Base-by-base conservation (phyloP, 1,284 basidiomycete species). In the Leccinum angustisporum region DNA sequence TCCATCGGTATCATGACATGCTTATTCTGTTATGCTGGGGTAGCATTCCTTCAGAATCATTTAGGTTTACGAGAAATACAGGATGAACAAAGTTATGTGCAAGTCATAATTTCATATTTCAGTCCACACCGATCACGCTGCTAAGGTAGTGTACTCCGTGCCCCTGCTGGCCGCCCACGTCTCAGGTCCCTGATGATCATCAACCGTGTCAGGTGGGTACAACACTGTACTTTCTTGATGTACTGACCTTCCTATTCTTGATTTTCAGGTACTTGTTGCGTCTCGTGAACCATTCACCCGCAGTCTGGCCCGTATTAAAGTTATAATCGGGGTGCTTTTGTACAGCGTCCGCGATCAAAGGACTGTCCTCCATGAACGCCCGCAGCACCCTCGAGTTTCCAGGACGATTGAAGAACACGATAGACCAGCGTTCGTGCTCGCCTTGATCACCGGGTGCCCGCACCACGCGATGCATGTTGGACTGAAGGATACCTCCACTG, bases 111-210 rank as follows among this genome's bases (percentile, higher is more conserved):
- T 18, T 43, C 9, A 18, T n/a, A 4, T 40, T 40, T 40, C 40
- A n/a, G n/a, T n/a, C 5, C n/a, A 16, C n/a, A 40, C 5, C 4
- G n/a, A 10, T 67, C 55, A 77, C n/a, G 27, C 58, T 9, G 58
- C 74, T 0, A 1, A 56, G 10, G n/a, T 2, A 2, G 27, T 43
- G 40, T 43, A 10, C n/a, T 43, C 40, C 10, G n/a, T 43, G 3
- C 40, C 40, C 40, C 10, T 43, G n/a, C 40, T 18, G 5, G 40
- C 40, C n/a, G 10, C 10, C 9, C 40, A 43, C 5, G 40, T 43
- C n/a, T 43, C 40, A 11, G 40, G 40, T 43, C 40, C 40, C 40
- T 43, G n/a, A 43, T 10, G n/a, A 40, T 40, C 38, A 40, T 9
- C 38, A n/a, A 43, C n/a, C 10, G n/a, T 5, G n/a, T 43, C 40